Base-by-base conservation (phyloP, 768 basidiomycete species). In the Leccinellum albellum region DNA sequence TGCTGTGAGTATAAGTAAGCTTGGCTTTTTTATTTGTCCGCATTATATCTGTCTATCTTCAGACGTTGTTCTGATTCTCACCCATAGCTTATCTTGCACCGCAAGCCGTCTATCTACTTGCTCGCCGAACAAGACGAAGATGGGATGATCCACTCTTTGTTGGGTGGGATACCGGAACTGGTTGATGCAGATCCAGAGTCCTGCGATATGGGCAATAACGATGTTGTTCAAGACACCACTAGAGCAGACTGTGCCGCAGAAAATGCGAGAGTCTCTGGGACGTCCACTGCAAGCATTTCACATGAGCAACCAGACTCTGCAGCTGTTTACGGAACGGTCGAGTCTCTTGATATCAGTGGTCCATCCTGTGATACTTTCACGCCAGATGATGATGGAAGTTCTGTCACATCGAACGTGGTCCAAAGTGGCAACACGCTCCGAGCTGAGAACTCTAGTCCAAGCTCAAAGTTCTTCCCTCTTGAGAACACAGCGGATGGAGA, bases 111-210 rank as follows among this genome's bases (percentile, higher is more conserved):
- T 54, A 82, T 90, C 20, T 62, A 79, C 53, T 67, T 73, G 26
- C 73, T 96, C 20, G 78, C 85, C 53, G 76, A 81, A 52, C 87
- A 86, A 64, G 87, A 83, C 23, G 89, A 91, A 61, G 89, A 89
- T 3, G 88, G 90, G 24, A 91, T 90, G 89, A 76, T 89, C 35
- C 90, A 92, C 69, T 86, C 89, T 3, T 63, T 91, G 10, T 75
- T 92, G 17, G 86, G 82, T 46, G 75, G 79, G n/a, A 66, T 90
- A 24, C 87, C 88, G 0, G 75, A 78, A n/a, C 68, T 89, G 6
- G 51, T 67, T 46, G 65, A 70, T 51, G 45, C 48, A 8, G 63
- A 62, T 9, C 51, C 48, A 4, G 62, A 60, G 24, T 17, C 21
- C 9, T 26, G 23, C 14, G 29, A 31, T 29, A 10, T 44, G 33